Percentiles rank a stretch among this genome's conserved stretches.
Conservation (phyloP, 2,329 filamentous ascomycete genomes). For the Torrubiellomyces zombiae region DNA sequence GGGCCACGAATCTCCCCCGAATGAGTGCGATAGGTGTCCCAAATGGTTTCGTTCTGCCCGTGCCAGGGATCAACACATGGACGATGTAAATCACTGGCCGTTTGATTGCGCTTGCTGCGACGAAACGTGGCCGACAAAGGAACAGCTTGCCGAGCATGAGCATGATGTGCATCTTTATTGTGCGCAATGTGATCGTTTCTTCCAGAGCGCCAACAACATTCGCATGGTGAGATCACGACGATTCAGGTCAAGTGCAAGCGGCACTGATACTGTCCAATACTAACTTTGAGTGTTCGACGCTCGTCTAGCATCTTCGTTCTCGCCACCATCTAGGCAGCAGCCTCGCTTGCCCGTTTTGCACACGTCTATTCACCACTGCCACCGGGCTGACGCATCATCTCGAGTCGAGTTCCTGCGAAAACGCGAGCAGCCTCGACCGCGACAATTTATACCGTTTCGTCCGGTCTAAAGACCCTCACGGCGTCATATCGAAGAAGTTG, state of each 20-base stretch:
- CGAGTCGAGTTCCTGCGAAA: constrained; percentile 33
- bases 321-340: constrained; percentile 25
- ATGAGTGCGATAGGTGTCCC: constrained; percentile 14
- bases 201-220: constrained; percentile 13
- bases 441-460: constrained; percentile 29
- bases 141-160: constrained; percentile 11
- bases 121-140: constrained; percentile 6
- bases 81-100: constrained; percentile 11
- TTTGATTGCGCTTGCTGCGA: constrained; percentile 13
- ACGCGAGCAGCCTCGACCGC: constrained; percentile 25
- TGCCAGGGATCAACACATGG: constrained; percentile 14
- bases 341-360: constrained; percentile 39
- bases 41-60: constrained; percentile 8
- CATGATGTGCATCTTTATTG: constrained; percentile 16
- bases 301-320: constrained; percentile 37
- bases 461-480: constrained; percentile 24
- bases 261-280: too few species aligned
- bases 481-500: constrained; percentile 32
- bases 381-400: constrained; percentile 37
- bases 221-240: constrained; percentile 17
- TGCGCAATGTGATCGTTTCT: constrained; percentile 14
- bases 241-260: background rate
- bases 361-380: constrained; percentile 24
- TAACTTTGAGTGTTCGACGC: too few species aligned
- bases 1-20: constrained; percentile 9